Percentiles rank a stretch among this genome's conserved stretches.
Conservation (phyloP, 345 rosid species). For the Erodium maritimum region DNA sequence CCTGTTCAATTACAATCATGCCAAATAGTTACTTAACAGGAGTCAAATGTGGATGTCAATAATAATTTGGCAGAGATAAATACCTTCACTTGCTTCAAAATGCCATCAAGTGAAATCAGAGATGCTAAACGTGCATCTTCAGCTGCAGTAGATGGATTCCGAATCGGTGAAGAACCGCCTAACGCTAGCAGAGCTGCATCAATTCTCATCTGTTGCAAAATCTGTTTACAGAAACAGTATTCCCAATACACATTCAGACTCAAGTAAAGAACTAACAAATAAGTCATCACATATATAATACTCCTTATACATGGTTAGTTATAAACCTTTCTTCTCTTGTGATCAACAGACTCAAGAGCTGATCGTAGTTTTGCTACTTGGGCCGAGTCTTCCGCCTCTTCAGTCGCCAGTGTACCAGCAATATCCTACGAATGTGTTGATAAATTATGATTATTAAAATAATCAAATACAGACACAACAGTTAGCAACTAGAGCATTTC, state of each 20-base stretch:
- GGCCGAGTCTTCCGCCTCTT: conserved; percentile 80
- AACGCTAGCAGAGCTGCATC: conserved; percentile 65
- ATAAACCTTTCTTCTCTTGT: conserved; percentile 96
- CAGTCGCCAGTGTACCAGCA: conserved; percentile 87
- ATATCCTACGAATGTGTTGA: conserved; percentile 47
- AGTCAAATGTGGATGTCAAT: background rate
- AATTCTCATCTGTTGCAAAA: conserved; percentile 85
- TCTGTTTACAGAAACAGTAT: conserved; percentile 26
- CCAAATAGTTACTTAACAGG: background rate
- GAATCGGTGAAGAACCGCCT: conserved; percentile 55
- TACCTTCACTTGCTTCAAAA: conserved; percentile 95
- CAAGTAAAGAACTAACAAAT: too few species aligned
- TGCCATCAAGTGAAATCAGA: conserved; percentile 85
- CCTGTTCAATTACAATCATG: conserved; percentile 33
- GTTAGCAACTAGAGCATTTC: background rate
- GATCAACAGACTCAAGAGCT: conserved; percentile 97
- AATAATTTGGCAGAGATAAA: background rate
- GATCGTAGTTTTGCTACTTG: conserved; percentile 90
- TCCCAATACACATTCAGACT: background rate
- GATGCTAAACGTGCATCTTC: conserved; percentile 99
- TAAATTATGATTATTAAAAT: too few species aligned
- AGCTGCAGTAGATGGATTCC: conserved; percentile 78
- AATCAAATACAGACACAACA: background rate
- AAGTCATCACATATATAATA: too few species aligned
- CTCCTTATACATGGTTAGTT: too few species aligned